phyloP scores from a whole-genome alignment of 1,139 yeast genomes.

The Taphrina pruni region DNA sequence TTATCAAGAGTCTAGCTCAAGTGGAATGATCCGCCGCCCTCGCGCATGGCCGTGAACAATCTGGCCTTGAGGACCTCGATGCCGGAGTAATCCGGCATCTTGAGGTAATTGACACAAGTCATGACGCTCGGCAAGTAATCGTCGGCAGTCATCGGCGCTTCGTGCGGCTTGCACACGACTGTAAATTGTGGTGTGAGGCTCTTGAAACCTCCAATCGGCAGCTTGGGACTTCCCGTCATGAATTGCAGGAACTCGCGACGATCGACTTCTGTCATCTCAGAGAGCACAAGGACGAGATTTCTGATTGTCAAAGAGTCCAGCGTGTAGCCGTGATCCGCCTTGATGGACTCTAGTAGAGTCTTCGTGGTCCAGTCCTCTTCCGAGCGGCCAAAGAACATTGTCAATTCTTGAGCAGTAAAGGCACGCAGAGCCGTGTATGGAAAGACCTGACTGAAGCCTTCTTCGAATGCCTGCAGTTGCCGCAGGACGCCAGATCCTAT shows the following conservation, averaged over 20 bases:
- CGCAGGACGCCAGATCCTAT: slow-evolving; percentile 66
- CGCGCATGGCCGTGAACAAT: slow-evolving; percentile 73
- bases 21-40: slow-evolving; percentile 88
- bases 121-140: slow-evolving; percentile 93
- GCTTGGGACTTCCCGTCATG: slow-evolving; percentile 88
- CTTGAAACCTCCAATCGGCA: slow-evolving; percentile 94
- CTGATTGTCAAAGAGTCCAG: slow-evolving; percentile 71
- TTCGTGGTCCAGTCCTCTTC: slow-evolving; percentile 84
- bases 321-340: slow-evolving; percentile 90
- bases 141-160: slow-evolving; percentile 67
- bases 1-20: slow-evolving; percentile 59
- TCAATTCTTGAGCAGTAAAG: slow-evolving; percentile 75
- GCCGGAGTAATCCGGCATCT: slow-evolving; percentile 79
- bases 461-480: slow-evolving; percentile 73
- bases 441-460: slow-evolving; percentile 84
- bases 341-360: slow-evolving; percentile 64
- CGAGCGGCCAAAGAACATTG: slow-evolving; percentile 70
- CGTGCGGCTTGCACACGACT: slow-evolving; percentile 81
- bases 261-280: slow-evolving; percentile 60
- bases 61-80: slow-evolving; percentile 64
- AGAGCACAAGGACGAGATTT: slow-evolving; percentile 65
- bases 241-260: slow-evolving; percentile 81
- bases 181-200: slow-evolving; percentile 82
- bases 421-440: slow-evolving; percentile 75
- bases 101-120: slow-evolving; percentile 96